phyloP scores from a whole-genome alignment of 148 eudicot species.

The Bassia scoparia region DNA sequence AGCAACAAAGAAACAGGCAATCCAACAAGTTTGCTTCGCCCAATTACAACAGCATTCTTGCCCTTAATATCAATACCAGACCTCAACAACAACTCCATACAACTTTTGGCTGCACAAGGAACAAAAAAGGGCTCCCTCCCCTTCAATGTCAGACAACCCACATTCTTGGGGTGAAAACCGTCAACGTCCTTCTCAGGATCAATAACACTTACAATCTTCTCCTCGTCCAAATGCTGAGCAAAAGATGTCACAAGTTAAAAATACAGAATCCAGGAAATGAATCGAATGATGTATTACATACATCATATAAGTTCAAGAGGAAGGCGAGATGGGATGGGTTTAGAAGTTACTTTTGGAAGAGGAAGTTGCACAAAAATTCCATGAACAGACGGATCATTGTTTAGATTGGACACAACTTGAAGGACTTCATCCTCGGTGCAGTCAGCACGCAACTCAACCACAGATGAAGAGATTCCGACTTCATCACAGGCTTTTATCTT shows the following conservation, averaged over 20 bases:
- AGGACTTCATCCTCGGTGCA: slow-evolving; percentile 38
- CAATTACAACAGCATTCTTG: slow-evolving; percentile 46
- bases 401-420: slow-evolving; percentile 33
- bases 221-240: slow-evolving; percentile 47
- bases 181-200: slow-evolving; percentile 53
- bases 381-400: slow-evolving; percentile 43
- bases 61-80: slow-evolving; percentile 38
- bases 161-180: slow-evolving; percentile 51
- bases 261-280: background rate
- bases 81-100: slow-evolving; percentile 42
- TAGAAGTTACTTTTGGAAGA: slow-evolving; percentile 42
- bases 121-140: slow-evolving; percentile 50
- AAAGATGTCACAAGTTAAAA: slow-evolving; percentile 17
- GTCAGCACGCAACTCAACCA: slow-evolving; percentile 33
- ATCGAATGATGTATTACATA: background rate
- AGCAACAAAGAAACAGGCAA: slow-evolving; percentile 48
- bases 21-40: slow-evolving; percentile 53
- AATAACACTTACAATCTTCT: slow-evolving; percentile 40
- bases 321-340: background rate
- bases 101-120: slow-evolving; percentile 54
- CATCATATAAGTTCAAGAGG: too few species aligned
- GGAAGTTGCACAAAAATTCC: slow-evolving; percentile 61
- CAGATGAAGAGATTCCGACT: slow-evolving; percentile 46
- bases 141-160: slow-evolving; percentile 49
- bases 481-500: slow-evolving; percentile 52